Percentiles rank a stretch among this genome's conserved stretches.
phyloP scores from a whole-genome alignment of 75 land plant species.

The Pinus albicaulis region DNA sequence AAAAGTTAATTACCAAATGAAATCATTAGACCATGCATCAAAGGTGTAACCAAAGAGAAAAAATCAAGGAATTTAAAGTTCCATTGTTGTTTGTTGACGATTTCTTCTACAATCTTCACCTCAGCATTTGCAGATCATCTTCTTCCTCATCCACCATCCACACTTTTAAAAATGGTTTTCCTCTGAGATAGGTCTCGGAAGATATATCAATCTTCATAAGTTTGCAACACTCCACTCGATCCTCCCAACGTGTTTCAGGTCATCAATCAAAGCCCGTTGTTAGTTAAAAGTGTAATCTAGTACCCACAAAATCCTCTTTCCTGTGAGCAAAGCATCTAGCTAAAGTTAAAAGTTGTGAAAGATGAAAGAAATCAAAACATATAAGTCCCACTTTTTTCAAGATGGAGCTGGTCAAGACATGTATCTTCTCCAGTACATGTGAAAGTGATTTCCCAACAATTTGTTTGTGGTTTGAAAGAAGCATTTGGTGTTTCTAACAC shows the following conservation, averaged over 20 bases:
- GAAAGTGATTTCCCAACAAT: slow-evolving; percentile 69
- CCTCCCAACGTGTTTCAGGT: slow-evolving; percentile 4
- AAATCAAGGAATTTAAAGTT: too few species aligned
- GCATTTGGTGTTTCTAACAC: slow-evolving; percentile 67
- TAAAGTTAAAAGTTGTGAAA: too few species aligned
- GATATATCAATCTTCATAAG: neutral
- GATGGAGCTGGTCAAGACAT: slow-evolving; percentile 60
- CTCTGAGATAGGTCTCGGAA: neutral
- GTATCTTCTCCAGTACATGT: slow-evolving; percentile 77
- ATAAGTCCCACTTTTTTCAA: slow-evolving; percentile 8
- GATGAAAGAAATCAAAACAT: too few species aligned
- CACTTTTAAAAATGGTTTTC: neutral
- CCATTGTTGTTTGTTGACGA: too few species aligned
- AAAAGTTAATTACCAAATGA: neutral
- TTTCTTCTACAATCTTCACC: neutral
- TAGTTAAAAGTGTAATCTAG: too few species aligned
- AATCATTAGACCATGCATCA: neutral
- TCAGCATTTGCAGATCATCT: slow-evolving; percentile 1
- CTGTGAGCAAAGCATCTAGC: too few species aligned
- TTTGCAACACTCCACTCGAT: neutral
- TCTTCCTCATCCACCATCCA: slow-evolving; percentile 1
- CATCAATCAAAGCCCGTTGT: neutral
- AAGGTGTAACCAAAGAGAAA: too few species aligned
- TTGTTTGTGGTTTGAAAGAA: slow-evolving; percentile 49
- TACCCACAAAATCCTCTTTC: too few species aligned